Evolutionary conservation across 2,329 filamentous ascomycete genomes (phyloP).

Genomic region (Triangularia verruculosa): DNA sequence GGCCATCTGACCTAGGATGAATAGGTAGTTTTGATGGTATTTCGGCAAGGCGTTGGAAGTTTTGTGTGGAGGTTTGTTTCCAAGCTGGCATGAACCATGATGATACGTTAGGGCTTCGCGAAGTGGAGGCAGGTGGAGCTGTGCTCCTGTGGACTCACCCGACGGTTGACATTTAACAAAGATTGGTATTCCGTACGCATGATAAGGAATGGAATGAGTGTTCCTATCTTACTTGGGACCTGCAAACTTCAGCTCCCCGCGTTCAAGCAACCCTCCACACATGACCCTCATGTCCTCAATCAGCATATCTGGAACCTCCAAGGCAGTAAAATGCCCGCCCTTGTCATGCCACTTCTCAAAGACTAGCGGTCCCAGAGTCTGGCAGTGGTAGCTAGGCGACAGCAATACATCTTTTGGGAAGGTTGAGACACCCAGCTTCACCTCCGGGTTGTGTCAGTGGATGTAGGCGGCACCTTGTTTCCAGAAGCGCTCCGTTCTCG

Average conservation of each 20-base stretch:
- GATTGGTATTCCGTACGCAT: no score
- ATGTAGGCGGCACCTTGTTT: slow-evolving; percentile 58
- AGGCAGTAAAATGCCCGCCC: slow-evolving; percentile 61
- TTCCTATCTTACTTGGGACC: background rate
- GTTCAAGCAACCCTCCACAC: slow-evolving; percentile 43
- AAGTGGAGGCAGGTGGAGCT: background rate
- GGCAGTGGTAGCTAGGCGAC: slow-evolving; percentile 53
- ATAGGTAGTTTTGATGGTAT: background rate
- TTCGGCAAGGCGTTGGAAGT: background rate
- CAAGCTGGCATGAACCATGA: background rate
- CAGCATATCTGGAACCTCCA: slow-evolving; percentile 54
- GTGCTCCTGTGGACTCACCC: no score
- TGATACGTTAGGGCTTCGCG: background rate
- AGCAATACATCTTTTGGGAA: slow-evolving; percentile 59
- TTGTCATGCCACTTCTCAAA: slow-evolving; percentile 49
- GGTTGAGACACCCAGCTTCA: slow-evolving; percentile 51
- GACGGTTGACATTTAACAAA: no score
- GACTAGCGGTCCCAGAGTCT: slow-evolving; percentile 59
- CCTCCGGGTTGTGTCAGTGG: slow-evolving; percentile 56
- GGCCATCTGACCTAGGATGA: background rate
- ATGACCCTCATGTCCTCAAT: slow-evolving; percentile 53
- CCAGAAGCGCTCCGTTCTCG: slow-evolving; percentile 55
- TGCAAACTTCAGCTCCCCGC: background rate
- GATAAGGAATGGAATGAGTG: no score
- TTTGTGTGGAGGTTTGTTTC: background rate